Conservation (phyloP, 108 stramenopile genomes). For the Schizochytrium sp. region DNA sequence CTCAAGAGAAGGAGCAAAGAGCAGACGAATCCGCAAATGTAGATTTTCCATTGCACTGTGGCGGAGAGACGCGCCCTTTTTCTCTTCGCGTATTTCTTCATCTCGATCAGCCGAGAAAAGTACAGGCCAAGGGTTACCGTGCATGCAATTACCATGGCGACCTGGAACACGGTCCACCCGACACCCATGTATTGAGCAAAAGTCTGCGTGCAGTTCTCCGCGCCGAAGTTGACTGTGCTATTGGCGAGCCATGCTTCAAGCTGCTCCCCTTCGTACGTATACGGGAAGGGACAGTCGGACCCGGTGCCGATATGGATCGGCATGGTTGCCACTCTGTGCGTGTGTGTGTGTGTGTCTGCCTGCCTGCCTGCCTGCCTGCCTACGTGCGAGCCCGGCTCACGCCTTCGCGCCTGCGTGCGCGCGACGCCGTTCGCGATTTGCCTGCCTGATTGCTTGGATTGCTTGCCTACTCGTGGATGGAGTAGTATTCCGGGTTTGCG, state of each 20-base stretch:
- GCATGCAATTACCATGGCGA: not conserved
- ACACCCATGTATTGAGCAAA: not conserved
- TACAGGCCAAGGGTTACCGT: not conserved
- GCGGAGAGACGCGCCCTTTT: not conserved
- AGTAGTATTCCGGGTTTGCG: too few relatives aligned
- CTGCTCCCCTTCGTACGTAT: not conserved
- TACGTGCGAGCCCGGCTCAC: too few relatives aligned
- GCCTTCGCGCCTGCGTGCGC: too few relatives aligned
- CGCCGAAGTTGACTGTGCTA: not conserved
- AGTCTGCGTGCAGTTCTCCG: not conserved
- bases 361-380: too few relatives aligned
- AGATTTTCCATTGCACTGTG: not conserved
- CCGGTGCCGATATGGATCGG: not conserved
- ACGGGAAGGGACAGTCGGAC: not conserved
- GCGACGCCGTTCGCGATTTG: too few relatives aligned
- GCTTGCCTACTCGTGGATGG: too few relatives aligned
- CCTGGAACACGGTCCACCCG: not conserved
- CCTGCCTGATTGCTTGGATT: too few relatives aligned
- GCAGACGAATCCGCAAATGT: not conserved
- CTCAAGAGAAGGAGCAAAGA: not conserved
- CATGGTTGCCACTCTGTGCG: too few relatives aligned
- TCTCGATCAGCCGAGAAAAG: not conserved
- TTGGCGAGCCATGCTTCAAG: not conserved
- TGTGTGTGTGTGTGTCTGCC: too few relatives aligned
- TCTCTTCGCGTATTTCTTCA: not conserved